These are phyloP conservation scores for Acer saccharum DNA, from an alignment of 345 rosid genomes.

Conservation along the genomic window DNA sequence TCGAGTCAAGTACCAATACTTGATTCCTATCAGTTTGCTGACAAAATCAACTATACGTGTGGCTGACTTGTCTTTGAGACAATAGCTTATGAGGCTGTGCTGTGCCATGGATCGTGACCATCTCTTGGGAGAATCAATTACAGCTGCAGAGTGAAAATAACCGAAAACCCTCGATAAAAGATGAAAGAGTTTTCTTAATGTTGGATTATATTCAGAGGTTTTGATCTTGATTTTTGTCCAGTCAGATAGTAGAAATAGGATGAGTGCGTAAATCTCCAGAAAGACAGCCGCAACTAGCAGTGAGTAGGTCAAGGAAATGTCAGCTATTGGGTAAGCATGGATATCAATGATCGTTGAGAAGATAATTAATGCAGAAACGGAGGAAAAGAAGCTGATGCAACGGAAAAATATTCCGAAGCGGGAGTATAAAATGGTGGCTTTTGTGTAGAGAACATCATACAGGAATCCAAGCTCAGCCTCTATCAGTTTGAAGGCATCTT, in stretches of 20 bases:
- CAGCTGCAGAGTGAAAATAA: too few relatives aligned
- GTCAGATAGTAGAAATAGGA: too few relatives aligned
- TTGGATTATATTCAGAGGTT: too few relatives aligned
- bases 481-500: slow-evolving; percentile 35
- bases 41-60: neutral
- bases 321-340: neutral
- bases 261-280: too few relatives aligned
- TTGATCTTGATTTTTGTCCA: too few relatives aligned
- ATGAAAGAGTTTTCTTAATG: too few relatives aligned
- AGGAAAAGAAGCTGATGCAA: slow-evolving; percentile 11
- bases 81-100: neutral
- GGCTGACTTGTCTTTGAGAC: neutral
- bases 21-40: neutral
- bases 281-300: too few relatives aligned
- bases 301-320: neutral
- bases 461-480: slow-evolving; percentile 47
- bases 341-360: neutral
- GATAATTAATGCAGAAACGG: slow-evolving; percentile 15
- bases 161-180: too few relatives aligned
- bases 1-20: neutral
- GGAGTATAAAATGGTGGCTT: slow-evolving; percentile 31
- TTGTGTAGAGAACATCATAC: slow-evolving; percentile 51
- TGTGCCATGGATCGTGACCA: neutral
- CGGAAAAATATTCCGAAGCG: slow-evolving; percentile 28
- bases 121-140: neutral